These are phyloP conservation scores for Diplotaxis tenuifolia DNA, from an alignment of 345 rosid genomes.

Conservation along the genomic window DNA sequence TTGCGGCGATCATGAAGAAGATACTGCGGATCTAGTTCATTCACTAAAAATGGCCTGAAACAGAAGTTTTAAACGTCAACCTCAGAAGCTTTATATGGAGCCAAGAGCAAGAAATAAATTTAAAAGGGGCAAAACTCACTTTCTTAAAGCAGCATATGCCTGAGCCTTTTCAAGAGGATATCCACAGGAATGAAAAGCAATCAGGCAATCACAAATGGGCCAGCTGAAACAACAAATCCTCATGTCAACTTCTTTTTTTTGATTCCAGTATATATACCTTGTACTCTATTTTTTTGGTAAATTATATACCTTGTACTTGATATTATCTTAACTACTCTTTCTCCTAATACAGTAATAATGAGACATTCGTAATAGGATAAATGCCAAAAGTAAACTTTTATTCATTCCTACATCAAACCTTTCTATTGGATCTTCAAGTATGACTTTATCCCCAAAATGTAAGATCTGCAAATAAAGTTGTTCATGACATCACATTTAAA, in stretches of 20 bases:
- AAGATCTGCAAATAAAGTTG: conserved; percentile 49
- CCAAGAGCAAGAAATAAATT: neutral
- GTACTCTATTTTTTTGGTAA: too few species aligned
- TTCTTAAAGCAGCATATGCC: conserved; percentile 77
- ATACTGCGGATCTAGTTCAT: conserved; percentile 88
- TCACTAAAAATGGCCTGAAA: conserved; percentile 89
- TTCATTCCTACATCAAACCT: conserved; percentile 41
- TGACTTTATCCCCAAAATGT: conserved; percentile 79
- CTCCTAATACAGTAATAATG: conserved; percentile 19
- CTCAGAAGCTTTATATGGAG: conserved; percentile 10
- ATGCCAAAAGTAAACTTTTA: neutral
- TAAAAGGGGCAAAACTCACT: conserved; percentile 46
- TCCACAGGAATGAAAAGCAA: conserved; percentile 92
- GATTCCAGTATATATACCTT: conserved; percentile 15
- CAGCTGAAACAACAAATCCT: conserved; percentile 62
- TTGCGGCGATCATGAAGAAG: conserved; percentile 98
- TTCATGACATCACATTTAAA: conserved; percentile 19
- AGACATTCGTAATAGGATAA: neutral
- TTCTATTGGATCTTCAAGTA: conserved; percentile 88
- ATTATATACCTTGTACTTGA: neutral
- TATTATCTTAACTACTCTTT: neutral
- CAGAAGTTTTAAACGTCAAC: conserved; percentile 9
- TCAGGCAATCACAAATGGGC: conserved; percentile 96
- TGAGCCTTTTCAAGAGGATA: conserved; percentile 81
- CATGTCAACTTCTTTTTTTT: conserved; percentile 26